These are phyloP conservation scores for Moniliella sp. DNA, from an alignment of 1,284 basidiomycete genomes.

Conservation along the genomic window DNA sequence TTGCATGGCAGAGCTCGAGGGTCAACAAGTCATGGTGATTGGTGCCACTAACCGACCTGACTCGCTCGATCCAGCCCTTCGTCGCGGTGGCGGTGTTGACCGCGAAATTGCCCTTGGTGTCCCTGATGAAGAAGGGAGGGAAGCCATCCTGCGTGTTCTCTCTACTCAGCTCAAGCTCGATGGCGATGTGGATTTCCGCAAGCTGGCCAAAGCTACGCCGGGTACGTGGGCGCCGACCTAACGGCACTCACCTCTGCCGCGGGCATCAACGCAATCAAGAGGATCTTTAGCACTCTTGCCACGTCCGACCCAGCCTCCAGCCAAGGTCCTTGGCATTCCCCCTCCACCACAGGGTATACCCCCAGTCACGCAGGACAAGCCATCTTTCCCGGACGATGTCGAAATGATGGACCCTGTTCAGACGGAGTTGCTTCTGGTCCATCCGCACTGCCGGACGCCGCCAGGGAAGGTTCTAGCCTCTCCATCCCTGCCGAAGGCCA, in stretches of 20 bases:
- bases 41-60: slow-evolving; percentile 90
- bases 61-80: slow-evolving; percentile 71
- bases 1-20: slow-evolving; percentile 54
- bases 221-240: slow-evolving; percentile 87
- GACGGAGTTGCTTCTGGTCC: neutral
- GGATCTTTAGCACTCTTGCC: slow-evolving; percentile 66
- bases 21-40: slow-evolving; percentile 60
- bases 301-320: too few relatives aligned
- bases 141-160: slow-evolving; percentile 37
- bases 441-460: too few relatives aligned
- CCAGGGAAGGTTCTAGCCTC: too few relatives aligned
- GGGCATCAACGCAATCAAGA: slow-evolving; percentile 81
- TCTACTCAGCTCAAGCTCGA: slow-evolving; percentile 14
- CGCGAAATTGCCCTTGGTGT: slow-evolving; percentile 94
- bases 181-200: slow-evolving; percentile 65
- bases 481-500: too few relatives aligned
- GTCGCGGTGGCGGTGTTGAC: slow-evolving; percentile 80
- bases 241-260: slow-evolving; percentile 75
- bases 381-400: neutral
- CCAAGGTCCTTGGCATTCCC: too few relatives aligned
- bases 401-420: slow-evolving; percentile 1
- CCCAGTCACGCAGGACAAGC: too few relatives aligned
- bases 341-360: too few relatives aligned
- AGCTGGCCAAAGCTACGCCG: slow-evolving; percentile 73
- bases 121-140: slow-evolving; percentile 52